Conservation (phyloP, 2,329 filamentous ascomycete genomes). For the Pseudogymnoascus sp. region DNA sequence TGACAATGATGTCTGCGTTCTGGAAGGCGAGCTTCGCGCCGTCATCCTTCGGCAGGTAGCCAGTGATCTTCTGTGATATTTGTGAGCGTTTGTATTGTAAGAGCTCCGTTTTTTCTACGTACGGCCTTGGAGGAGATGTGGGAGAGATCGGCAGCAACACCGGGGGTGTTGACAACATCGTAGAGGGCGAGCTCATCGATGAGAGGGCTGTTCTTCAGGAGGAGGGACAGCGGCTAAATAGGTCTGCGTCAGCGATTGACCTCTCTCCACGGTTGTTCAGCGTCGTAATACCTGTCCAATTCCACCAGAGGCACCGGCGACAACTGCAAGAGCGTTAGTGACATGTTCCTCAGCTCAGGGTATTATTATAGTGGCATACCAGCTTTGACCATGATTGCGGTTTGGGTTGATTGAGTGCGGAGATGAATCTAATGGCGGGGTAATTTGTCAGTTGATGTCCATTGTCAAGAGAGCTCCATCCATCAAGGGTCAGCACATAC, state of each 20-base stretch:
- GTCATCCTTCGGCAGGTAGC: slow-evolving; percentile 79
- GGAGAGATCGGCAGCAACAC: slow-evolving; percentile 90
- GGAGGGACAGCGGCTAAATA: slow-evolving; percentile 80
- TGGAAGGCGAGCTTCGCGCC: slow-evolving; percentile 84
- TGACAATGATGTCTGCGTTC: slow-evolving; percentile 91
- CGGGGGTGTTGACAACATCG: slow-evolving; percentile 98
- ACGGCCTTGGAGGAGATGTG: slow-evolving; percentile 87
- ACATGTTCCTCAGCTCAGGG: not conserved
- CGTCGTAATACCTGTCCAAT: slow-evolving; percentile 77
- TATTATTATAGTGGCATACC: slow-evolving; percentile 35
- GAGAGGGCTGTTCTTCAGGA: slow-evolving; percentile 83
- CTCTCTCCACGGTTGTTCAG: slow-evolving; percentile 8
- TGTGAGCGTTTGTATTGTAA: slow-evolving; percentile 25
- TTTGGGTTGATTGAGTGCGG: slow-evolving; percentile 13
- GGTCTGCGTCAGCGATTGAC: slow-evolving; percentile 10
- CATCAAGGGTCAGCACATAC: not conserved
- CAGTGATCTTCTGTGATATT: slow-evolving; percentile 63
- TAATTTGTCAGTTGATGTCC: slow-evolving; percentile 8
- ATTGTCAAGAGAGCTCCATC: not conserved
- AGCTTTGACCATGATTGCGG: slow-evolving; percentile 51
- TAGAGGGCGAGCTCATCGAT: slow-evolving; percentile 92
- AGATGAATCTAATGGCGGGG: slow-evolving; percentile 11
- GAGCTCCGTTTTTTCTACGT: not conserved
- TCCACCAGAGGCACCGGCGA: slow-evolving; percentile 94
- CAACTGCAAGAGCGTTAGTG: slow-evolving; percentile 42